These are phyloP conservation scores for Vishniacozyma victoriae DNA, from an alignment of 768 basidiomycete genomes.

Conservation along the genomic window DNA sequence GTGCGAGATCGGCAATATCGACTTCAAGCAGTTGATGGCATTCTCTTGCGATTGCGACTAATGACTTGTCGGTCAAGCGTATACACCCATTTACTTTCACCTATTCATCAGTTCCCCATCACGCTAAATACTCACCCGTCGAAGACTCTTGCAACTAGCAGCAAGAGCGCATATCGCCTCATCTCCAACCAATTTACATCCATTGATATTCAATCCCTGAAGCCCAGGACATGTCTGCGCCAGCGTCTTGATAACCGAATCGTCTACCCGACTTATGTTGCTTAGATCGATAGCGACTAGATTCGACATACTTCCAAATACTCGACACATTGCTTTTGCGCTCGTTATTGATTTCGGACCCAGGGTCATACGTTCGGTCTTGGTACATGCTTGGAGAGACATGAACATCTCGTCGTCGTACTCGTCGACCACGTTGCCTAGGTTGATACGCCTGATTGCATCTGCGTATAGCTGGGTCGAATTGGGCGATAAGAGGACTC, in stretches of 20 bases:
- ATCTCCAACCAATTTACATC: conserved; percentile 76
- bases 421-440: conserved; percentile 62
- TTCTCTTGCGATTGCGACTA: conserved; percentile 66
- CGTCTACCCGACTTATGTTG: conserved; percentile 62
- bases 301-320: conserved; percentile 66
- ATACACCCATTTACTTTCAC: conserved; percentile 81
- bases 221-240: conserved; percentile 65
- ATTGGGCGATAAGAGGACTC: conserved; percentile 56
- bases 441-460: conserved; percentile 87
- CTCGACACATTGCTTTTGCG: conserved; percentile 57
- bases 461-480: conserved; percentile 80
- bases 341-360: conserved; percentile 69
- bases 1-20: conserved; percentile 78
- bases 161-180: conserved; percentile 71
- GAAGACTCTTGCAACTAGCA: conserved; percentile 64
- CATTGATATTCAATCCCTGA: conserved; percentile 85
- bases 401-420: conserved; percentile 70
- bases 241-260: conserved; percentile 65
- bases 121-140: conserved; percentile 52
- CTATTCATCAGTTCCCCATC: conserved; percentile 20
- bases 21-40: conserved; percentile 89
- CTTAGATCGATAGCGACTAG: conserved; percentile 82
- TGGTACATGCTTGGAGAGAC: conserved; percentile 65
- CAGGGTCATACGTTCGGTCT: conserved; percentile 82
- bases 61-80: conserved; percentile 66